Evolutionary conservation across 768 basidiomycete species (phyloP).

Genomic region (Clitopilus hobsonii): DNA sequence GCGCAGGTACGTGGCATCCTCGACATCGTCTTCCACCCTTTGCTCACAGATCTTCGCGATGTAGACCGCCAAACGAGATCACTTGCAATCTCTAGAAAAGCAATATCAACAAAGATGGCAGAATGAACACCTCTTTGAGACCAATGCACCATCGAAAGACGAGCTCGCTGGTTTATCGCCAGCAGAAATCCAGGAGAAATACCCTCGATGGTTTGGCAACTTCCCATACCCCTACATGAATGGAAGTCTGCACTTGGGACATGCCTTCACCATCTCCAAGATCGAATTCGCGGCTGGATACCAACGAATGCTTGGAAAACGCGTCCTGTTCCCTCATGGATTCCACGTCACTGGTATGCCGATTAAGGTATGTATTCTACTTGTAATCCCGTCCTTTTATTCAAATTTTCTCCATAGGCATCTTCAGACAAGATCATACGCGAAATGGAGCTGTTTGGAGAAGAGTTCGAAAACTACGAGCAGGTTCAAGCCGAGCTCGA

Average conservation of each 20-base stretch:
- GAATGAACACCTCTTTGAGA: constrained; percentile 75
- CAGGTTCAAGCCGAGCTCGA: constrained; percentile 39
- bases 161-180: constrained; percentile 61
- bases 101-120: constrained; percentile 84
- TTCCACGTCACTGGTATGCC: constrained; percentile 99
- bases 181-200: constrained; percentile 64
- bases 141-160: constrained; percentile 69
- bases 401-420: constrained; percentile 45
- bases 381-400: background rate
- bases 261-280: constrained; percentile 97
- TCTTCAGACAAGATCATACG: constrained; percentile 97
- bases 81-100: constrained; percentile 76
- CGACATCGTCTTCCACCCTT: background rate
- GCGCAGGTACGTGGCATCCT: constrained; percentile 40
- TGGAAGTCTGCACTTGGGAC: constrained; percentile 92
- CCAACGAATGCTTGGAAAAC: constrained; percentile 91
- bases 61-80: constrained; percentile 95
- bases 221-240: constrained; percentile 99
- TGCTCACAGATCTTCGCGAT: constrained; percentile 6
- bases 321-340: constrained; percentile 94
- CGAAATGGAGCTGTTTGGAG: constrained; percentile 94
- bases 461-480: constrained; percentile 74
- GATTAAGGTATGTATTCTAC: constrained; percentile 73
- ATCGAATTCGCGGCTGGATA: constrained; percentile 96
- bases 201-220: constrained; percentile 97